Evolutionary conservation across 805 yeast genomes (phyloP), one percentile per base, ranked within the genome.

Genomic region (Yamadazyma scolyti): DNA sequence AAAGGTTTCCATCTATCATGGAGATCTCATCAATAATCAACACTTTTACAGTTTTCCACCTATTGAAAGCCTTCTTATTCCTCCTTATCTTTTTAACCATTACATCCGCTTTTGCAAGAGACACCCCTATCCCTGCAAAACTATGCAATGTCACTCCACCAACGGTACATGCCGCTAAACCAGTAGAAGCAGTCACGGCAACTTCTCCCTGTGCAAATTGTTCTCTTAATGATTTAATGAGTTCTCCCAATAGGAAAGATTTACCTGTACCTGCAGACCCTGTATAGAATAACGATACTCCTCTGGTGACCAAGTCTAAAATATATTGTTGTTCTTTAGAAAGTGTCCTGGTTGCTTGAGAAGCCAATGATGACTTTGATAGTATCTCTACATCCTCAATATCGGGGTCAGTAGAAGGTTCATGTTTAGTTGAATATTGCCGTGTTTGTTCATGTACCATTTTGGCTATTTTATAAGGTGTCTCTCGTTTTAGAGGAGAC

Each of bases 231-330:
- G 67, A 56, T 44, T 73, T 72, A 33, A 84, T 82, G 21, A 84
- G 64, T 8, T 76, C 67, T 39, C 73, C 71, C 30, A 93, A 61
- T n/a, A 93, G 63, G 4, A 93, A 82, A 1, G 98, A 90, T 52
- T 93, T 93, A 51, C 98, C 98, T 0, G 98, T 93, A 48, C 98
- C 98, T 0, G 98, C 98, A 20, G 97, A 87, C 30, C 98, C 98
- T 0, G 98, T 93, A 53, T 85, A 93, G 51, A 93, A 93, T 3
- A 93, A 59, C 37, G 81, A 85, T 11, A 65, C 60, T 0, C 94
- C 88, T 14, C 64, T 50, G 25, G 74, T 56, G 0, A 81, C 95
- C 32, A 84, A 56, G 7, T 77, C 73, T 8, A 85, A 67, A 14
- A 93, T 77, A 29, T 70, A 58, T 34, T 72, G 69, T 48, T 84